These are phyloP conservation scores for Westerdykella aurantiaca DNA, from an alignment of 2,329 filamentous ascomycete genomes.

Conservation along the genomic window DNA sequence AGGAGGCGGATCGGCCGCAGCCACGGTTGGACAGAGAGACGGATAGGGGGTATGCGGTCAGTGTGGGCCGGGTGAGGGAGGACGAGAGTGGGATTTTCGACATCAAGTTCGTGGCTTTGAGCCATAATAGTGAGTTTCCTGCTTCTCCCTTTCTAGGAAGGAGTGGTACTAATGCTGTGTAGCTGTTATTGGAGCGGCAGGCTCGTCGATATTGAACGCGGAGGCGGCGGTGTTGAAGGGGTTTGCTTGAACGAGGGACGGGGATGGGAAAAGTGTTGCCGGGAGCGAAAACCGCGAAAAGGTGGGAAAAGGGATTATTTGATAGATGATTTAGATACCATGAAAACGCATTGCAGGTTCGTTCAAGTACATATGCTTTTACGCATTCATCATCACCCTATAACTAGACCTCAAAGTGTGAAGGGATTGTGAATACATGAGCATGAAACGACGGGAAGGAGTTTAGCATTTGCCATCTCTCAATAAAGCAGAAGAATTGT, in stretches of 20 bases:
- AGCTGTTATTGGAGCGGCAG: constrained; percentile 91
- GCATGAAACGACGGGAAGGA: not conserved
- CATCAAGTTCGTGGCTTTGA: constrained; percentile 88
- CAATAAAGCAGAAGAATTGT: not conserved
- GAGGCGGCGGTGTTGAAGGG: constrained; percentile 90
- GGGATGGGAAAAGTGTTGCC: not conserved
- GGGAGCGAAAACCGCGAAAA: not conserved
- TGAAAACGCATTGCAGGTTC: not conserved
- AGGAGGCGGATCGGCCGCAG: constrained; percentile 85
- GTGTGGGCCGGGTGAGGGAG: constrained; percentile 78
- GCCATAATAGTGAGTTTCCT: constrained; percentile 62
- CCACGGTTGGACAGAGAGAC: constrained; percentile 84
- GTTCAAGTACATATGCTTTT: not conserved
- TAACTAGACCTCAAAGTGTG: too few relatives aligned
- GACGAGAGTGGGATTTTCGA: constrained; percentile 89
- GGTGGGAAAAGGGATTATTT: too few relatives aligned
- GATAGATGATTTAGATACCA: constrained; percentile 5
- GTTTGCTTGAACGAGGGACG: constrained; percentile 46
- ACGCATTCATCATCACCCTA: too few relatives aligned
- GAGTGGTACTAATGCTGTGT: constrained; percentile 14
- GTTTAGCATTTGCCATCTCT: not conserved
- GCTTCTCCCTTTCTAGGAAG: constrained; percentile 19
- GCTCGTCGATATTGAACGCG: constrained; percentile 89
- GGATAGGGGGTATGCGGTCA: constrained; percentile 81
- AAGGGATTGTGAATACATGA: not conserved